Base-by-base conservation (phyloP, 2,329 filamentous ascomycete species). In the Colletotrichum salicis region DNA sequence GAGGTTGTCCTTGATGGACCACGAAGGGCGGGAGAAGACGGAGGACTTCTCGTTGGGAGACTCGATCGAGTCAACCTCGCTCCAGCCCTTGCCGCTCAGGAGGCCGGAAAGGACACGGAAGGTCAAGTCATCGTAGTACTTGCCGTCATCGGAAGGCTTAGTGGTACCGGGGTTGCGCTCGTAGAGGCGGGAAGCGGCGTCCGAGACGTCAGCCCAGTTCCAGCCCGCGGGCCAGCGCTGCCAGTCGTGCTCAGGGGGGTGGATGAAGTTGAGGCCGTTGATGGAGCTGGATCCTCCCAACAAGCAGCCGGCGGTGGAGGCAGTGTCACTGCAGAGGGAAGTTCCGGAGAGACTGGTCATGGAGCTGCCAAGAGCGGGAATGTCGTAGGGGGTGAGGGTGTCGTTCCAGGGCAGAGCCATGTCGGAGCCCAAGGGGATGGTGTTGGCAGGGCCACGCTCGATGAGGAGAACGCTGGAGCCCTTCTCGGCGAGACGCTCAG, bases 41-140 rank as follows among this genome's bases (percentile, higher is more conserved):
- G 54, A 33, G 31, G 63, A n/a, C 59, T 71, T 71, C 24, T 68
- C n/a, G 59, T 71, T 59, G 27, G 69, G 69, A 4, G 69, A 71
- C 27, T 90, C 87, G 7, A 79, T 79, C 1, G 87, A 88, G 63
- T 77, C 79, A 41, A 71, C 64, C 64, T 71, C 58, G 5, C n/a
- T 59, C 69, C 69, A 71, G 52, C 69, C 69, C 54, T 71, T 71
- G 54, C 22, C 64, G 27, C 31, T 45, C 41, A 71, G 64, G 15
- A 71, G 69, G 29, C 64, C 58, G 19, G 69, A 68, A 11, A 71
- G 58, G 27, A 59, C 45, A 4, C 10, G 31, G 64, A 48, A 71
- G 37, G 69, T 59, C 54, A 33, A 41, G 41, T 71, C 69, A 1
- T 71, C 69, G 41, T 71, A 71, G 64, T 71, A 68, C 58, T 68